Evolutionary conservation across 805 yeast species (phyloP), one percentile per base, ranked within the genome.

Genomic region (Henningerozyma blattae): DNA sequence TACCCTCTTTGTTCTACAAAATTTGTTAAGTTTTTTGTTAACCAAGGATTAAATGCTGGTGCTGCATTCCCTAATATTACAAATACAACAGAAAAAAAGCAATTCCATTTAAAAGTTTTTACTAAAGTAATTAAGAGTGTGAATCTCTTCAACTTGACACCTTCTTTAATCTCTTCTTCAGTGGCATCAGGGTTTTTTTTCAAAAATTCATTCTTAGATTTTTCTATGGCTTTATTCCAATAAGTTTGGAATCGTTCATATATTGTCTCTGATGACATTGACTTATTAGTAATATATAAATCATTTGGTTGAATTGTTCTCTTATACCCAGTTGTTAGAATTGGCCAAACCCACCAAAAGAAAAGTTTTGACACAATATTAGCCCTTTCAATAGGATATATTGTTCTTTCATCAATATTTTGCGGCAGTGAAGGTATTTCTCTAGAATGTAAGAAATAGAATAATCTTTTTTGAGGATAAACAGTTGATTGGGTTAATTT

Each of bases 111-210:
- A 18, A 70, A 59, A 42, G 72, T 67, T 2, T 74, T 52, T n/a
- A 77, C 64, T 69, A 83, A 65, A 2, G 94, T 78, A 4, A 87
- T 70, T 36, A 84, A 57, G 14, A 71, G 65, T 0, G 94, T 82
- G n/a, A n/a, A n/a, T n/a, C n/a, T n/a, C n/a, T n/a, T n/a, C n/a
- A n/a, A n/a, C n/a, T n/a, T n/a, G n/a, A n/a, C n/a, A n/a, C n/a
- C n/a, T n/a, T n/a, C n/a, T 56, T 49, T 30, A 38, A 64, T 47
- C 56, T 69, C 62, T 43, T 67, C 48, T 31, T 56, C 55, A 31
- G 63, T 45, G 22, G 63, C 42, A 14, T 48, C 45, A 36, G 67
- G 62, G 46, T 62, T 54, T 19, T 51, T 37, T 31, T 41, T 25
- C 15, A 26, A n/a, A n/a, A n/a, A n/a, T 18, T 5, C 22, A 14